A percentile compares a stretch with the other conserved stretches of the same genome.
These are phyloP conservation scores for Rhododendron griersonianum DNA, from an alignment of 148 eudicot genomes.

Conservation along the genomic window DNA sequence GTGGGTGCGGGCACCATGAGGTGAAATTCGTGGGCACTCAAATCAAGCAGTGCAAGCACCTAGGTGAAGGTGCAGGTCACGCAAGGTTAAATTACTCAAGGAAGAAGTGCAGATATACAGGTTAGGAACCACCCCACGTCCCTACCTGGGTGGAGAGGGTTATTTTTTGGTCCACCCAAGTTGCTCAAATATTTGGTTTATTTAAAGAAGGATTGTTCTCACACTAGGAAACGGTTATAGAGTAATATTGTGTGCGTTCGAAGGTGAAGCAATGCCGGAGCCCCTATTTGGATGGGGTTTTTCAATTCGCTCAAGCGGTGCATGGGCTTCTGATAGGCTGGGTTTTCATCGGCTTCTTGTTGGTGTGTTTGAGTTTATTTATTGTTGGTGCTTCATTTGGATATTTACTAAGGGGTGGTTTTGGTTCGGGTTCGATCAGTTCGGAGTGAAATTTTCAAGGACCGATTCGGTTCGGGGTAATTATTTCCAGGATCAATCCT, in stretches of 20 bases:
- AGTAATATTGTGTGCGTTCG: not conserved
- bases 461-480: too few species aligned
- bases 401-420: not conserved
- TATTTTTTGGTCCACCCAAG: not conserved
- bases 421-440: too few species aligned
- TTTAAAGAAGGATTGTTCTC: not conserved
- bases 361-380: not conserved
- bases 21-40: not conserved
- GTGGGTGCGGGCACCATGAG: not conserved
- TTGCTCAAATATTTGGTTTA: not conserved
- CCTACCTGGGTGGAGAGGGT: not conserved
- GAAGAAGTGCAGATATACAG: not conserved
- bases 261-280: not conserved
- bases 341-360: not conserved
- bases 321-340: not conserved
- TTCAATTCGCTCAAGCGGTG: not conserved
- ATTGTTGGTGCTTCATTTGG: not conserved
- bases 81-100: not conserved
- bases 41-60: not conserved
- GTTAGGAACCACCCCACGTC: not conserved
- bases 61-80: not conserved
- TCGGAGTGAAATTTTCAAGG: too few species aligned
- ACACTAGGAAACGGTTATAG: not conserved
- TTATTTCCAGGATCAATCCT: too few species aligned
- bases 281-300: not conserved